Evolutionary conservation across 2,329 filamentous ascomycete species (phyloP).

Genomic region (Stachybotrys echinatus): DNA sequence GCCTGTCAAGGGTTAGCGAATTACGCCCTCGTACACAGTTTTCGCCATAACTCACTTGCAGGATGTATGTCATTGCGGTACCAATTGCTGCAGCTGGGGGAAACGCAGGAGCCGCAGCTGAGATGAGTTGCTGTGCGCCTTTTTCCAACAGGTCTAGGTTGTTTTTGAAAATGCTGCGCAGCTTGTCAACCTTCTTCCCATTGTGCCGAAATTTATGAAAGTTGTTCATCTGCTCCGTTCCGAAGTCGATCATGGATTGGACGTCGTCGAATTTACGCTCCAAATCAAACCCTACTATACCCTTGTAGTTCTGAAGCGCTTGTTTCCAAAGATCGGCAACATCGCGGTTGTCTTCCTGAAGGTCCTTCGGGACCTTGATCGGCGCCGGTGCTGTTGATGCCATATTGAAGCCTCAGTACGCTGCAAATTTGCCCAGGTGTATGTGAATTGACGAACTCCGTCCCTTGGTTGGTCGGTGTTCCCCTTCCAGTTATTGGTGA

Average conservation of each 20-base stretch:
- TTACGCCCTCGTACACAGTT: neutral
- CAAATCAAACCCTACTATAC: constrained; percentile 25
- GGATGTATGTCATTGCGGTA: constrained; percentile 25
- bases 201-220: constrained; percentile 27
- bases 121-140: constrained; percentile 20
- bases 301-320: constrained; percentile 22
- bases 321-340: constrained; percentile 25
- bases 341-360: constrained; percentile 20
- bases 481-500: too few species aligned
- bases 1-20: constrained; percentile 11
- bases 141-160: constrained; percentile 22
- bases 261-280: constrained; percentile 20
- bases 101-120: constrained; percentile 22
- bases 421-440: too few species aligned
- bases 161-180: constrained; percentile 19
- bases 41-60: constrained; percentile 13
- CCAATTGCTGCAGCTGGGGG: constrained; percentile 25
- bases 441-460: too few species aligned
- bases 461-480: too few species aligned
- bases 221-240: constrained; percentile 22
- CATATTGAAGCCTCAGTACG: too few species aligned
- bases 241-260: constrained; percentile 17
- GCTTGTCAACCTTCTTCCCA: constrained; percentile 24
- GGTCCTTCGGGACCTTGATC: constrained; percentile 6
- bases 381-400: too few species aligned